These are phyloP conservation scores for Durotheca rogersii DNA, from an alignment of 495 filamentous ascomycete species.

Conservation along the genomic window DNA sequence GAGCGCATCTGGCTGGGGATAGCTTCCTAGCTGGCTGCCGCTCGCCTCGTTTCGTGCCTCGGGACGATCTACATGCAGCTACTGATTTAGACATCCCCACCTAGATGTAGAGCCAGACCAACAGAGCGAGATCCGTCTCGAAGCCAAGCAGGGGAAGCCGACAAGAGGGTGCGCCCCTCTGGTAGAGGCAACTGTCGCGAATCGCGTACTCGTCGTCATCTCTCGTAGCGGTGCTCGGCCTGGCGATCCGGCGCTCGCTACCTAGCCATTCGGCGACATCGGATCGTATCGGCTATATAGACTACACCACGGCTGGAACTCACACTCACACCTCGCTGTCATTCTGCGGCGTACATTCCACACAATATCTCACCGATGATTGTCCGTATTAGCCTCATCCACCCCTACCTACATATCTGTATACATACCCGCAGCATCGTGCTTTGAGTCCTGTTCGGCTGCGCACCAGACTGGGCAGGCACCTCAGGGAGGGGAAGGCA, in stretches of 20 bases:
- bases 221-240: slow-evolving; percentile 24
- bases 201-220: background rate
- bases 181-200: slow-evolving; percentile 16
- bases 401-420: too few species aligned
- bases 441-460: slow-evolving; percentile 3
- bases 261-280: slow-evolving; percentile 36
- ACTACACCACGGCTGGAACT: slow-evolving; percentile 16
- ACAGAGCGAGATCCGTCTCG: too few species aligned
- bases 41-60: slow-evolving; percentile 19
- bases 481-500: slow-evolving; percentile 6
- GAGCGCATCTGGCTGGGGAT: slow-evolving; percentile 23
- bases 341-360: slow-evolving; percentile 17
- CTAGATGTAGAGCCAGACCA: too few species aligned
- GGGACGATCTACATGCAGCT: background rate
- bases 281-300: slow-evolving; percentile 24
- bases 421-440: too few species aligned
- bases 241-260: slow-evolving; percentile 17
- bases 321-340: slow-evolving; percentile 27
- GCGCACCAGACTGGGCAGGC: slow-evolving; percentile 2
- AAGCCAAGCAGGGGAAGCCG: too few species aligned
- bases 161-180: slow-evolving; percentile 12
- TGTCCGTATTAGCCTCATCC: slow-evolving; percentile 12
- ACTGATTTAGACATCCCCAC: slow-evolving; percentile 17
- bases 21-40: slow-evolving; percentile 21
- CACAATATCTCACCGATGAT: slow-evolving; percentile 27